Evolutionary conservation across 1,139 yeast species (phyloP).

Genomic region (Torulaspora globosa): DNA sequence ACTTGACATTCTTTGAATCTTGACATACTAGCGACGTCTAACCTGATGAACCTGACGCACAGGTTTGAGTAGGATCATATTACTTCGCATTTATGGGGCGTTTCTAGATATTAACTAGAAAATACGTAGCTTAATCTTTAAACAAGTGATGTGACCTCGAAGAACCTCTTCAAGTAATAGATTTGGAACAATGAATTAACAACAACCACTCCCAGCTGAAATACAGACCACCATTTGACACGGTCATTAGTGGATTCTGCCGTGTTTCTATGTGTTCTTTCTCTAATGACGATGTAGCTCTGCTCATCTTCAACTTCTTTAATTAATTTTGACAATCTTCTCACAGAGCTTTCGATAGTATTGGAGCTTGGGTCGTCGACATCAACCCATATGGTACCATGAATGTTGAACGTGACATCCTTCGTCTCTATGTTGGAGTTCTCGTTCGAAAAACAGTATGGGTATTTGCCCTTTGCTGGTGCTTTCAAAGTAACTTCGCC

Average conservation of each 20-base stretch:
- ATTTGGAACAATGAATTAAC: conserved; percentile 89
- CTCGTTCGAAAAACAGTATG: conserved; percentile 91
- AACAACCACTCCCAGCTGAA: conserved; percentile 83
- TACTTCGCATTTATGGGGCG: background rate
- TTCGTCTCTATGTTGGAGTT: conserved; percentile 65
- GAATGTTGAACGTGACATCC: conserved; percentile 93
- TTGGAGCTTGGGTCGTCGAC: conserved; percentile 77
- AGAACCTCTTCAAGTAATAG: conserved; percentile 87
- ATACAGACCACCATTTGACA: conserved; percentile 96
- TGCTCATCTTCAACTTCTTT: conserved; percentile 89
- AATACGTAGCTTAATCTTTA: conserved; percentile 36
- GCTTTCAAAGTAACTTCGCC: conserved; percentile 76
- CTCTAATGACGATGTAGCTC: conserved; percentile 89
- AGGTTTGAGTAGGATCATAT: no score
- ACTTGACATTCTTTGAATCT: no score
- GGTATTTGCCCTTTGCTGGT: conserved; percentile 64
- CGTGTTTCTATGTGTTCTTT: conserved; percentile 96
- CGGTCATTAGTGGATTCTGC: conserved; percentile 96
- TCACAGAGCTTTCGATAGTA: conserved; percentile 80
- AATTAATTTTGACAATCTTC: conserved; percentile 69
- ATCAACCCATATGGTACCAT: conserved; percentile 87
- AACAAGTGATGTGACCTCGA: conserved; percentile 88
- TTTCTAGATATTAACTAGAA: conserved; percentile 1
- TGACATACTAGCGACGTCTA: no score
- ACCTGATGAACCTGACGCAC: no score